phyloP scores from a whole-genome alignment of 2,329 filamentous ascomycete genomes.

The Penicillium sp. region DNA sequence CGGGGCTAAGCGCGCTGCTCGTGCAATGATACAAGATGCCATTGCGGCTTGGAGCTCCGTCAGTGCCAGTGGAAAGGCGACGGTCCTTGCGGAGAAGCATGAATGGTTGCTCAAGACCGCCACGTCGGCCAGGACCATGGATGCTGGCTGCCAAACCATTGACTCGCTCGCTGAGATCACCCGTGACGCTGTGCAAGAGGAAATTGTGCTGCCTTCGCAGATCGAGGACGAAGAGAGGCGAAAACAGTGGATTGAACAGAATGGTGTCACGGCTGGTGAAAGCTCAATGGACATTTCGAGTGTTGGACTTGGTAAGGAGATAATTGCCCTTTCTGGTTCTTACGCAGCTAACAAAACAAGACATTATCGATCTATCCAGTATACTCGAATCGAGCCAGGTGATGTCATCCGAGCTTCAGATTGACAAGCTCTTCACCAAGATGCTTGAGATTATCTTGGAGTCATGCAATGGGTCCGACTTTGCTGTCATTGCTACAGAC shows the following conservation, averaged over 20 bases:
- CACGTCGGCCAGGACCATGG: slow-evolving; percentile 50
- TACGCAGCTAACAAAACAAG: slow-evolving; percentile 32
- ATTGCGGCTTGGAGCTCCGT: slow-evolving; percentile 59
- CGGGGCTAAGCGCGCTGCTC: slow-evolving; percentile 58
- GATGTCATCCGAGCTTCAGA: slow-evolving; percentile 63
- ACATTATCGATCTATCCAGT: slow-evolving; percentile 63
- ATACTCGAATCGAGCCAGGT: slow-evolving; percentile 65
- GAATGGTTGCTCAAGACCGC: slow-evolving; percentile 60
- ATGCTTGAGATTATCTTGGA: slow-evolving; percentile 65
- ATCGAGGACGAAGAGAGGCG: slow-evolving; percentile 42
- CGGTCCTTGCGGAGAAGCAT: slow-evolving; percentile 57
- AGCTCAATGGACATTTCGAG: slow-evolving; percentile 43
- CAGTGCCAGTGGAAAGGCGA: slow-evolving; percentile 58
- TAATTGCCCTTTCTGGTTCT: neutral
- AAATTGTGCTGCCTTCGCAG: slow-evolving; percentile 28
- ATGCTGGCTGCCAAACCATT: slow-evolving; percentile 58
- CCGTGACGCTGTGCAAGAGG: slow-evolving; percentile 31
- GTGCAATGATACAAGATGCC: slow-evolving; percentile 56
- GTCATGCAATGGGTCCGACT: slow-evolving; percentile 59
- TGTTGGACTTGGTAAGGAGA: slow-evolving; percentile 37
- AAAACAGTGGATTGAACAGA: slow-evolving; percentile 44
- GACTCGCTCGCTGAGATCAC: slow-evolving; percentile 47
- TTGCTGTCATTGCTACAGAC: slow-evolving; percentile 61
- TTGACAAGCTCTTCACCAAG: slow-evolving; percentile 61
- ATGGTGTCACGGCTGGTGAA: slow-evolving; percentile 37